Conservation (phyloP, 2,329 filamentous ascomycete species). For the Didymella segeticola region DNA sequence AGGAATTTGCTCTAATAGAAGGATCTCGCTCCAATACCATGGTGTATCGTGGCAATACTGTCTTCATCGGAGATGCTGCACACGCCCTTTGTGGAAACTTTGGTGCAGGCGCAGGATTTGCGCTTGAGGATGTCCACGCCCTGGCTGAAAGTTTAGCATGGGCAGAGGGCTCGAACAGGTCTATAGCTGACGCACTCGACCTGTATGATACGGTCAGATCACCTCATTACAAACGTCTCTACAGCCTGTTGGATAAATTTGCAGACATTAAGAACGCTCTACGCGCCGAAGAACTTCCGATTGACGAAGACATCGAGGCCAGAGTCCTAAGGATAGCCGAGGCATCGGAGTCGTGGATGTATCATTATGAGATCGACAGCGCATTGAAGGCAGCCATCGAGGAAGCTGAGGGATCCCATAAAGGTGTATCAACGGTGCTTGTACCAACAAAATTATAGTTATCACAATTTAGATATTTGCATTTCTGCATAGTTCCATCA, state of each 20-base stretch:
- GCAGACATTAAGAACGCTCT: not conserved
- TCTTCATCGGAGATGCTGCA: not conserved
- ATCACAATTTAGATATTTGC: no score
- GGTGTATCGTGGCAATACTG: not conserved
- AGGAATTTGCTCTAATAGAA: not conserved
- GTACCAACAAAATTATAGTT: no score
- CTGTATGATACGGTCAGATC: not conserved
- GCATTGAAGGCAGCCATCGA: no score
- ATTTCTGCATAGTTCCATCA: no score
- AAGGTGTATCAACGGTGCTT: no score
- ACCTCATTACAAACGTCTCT: not conserved
- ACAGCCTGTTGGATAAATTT: not conserved
- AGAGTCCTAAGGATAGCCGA: not conserved
- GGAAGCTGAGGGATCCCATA: no score
- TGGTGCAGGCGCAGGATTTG: not conserved
- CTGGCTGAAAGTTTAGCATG: not conserved
- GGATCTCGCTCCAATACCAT: not conserved
- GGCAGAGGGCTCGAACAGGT: not conserved
- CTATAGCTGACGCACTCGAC: not conserved
- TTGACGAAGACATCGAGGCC: not conserved
- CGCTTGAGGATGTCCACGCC: not conserved
- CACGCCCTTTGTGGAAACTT: not conserved
- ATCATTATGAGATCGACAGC: not conserved
- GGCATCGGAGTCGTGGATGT: not conserved
- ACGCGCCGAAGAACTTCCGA: not conserved